These are phyloP conservation scores for Yarrowia yakushimensis DNA, from an alignment of 805 yeast species.

Conservation along the genomic window DNA sequence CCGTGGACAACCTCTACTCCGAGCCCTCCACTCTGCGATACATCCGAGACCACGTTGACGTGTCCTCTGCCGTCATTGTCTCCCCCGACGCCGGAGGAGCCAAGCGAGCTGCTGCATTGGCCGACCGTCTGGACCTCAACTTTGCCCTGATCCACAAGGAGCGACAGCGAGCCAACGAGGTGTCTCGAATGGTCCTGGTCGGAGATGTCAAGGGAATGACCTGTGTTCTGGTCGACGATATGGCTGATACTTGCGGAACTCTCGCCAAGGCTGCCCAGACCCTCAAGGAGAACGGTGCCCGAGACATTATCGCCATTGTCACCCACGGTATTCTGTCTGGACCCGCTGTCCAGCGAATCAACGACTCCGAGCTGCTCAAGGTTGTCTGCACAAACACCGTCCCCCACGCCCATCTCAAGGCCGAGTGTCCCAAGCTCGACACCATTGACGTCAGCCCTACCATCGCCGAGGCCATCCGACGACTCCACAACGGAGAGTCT, in stretches of 20 bases:
- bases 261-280: slow-evolving; percentile 92
- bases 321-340: slow-evolving; percentile 95
- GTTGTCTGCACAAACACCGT: slow-evolving; percentile 93
- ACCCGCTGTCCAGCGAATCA: slow-evolving; percentile 69
- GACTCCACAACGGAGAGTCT: slow-evolving; percentile 95
- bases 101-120: slow-evolving; percentile 90
- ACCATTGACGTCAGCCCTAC: slow-evolving; percentile 82
- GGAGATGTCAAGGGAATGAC: slow-evolving; percentile 86
- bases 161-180: slow-evolving; percentile 92
- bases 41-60: slow-evolving; percentile 61
- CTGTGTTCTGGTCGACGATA: slow-evolving; percentile 88
- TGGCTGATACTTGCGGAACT: slow-evolving; percentile 99
- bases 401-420: slow-evolving; percentile 66
- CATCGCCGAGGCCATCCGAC: slow-evolving; percentile 88
- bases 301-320: slow-evolving; percentile 83
- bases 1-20: slow-evolving; percentile 93
- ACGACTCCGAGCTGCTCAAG: slow-evolving; percentile 59
- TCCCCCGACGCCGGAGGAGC: slow-evolving; percentile 99
- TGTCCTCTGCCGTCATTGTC: slow-evolving; percentile 66
- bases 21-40: slow-evolving; percentile 87
- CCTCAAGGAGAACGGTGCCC: slow-evolving; percentile 74
- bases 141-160: slow-evolving; percentile 97
- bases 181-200: slow-evolving; percentile 89
- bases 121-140: slow-evolving; percentile 85
- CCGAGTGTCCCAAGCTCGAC: slow-evolving; percentile 63